phyloP scores from a whole-genome alignment of 1,284 basidiomycete species.

The Schizopora paradoxa region DNA sequence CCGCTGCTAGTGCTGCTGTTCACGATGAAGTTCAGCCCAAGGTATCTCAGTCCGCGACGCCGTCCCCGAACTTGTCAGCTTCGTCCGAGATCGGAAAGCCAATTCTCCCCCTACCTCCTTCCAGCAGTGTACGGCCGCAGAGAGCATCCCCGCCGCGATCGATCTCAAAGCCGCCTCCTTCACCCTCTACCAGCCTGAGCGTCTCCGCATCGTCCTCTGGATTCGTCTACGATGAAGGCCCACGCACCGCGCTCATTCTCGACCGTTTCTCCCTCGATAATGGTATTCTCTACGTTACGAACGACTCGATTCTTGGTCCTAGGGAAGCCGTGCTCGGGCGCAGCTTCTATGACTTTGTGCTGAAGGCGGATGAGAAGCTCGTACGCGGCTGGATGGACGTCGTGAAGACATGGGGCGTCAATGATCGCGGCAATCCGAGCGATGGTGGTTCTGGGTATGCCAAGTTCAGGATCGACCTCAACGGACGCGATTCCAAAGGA shows the following conservation, averaged over 20 bases:
- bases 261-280: slow-evolving; percentile 64
- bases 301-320: slow-evolving; percentile 57
- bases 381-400: slow-evolving; percentile 67
- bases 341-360: slow-evolving; percentile 71
- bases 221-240: no score
- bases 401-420: slow-evolving; percentile 74
- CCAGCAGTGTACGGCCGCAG: slow-evolving; percentile 11
- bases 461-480: slow-evolving; percentile 49
- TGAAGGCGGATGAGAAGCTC: slow-evolving; percentile 50
- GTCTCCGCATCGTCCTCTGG: slow-evolving; percentile 47
- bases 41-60: slow-evolving; percentile 10
- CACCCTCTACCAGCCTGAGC: slow-evolving; percentile 50
- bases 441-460: slow-evolving; percentile 78
- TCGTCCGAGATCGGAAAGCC: slow-evolving; percentile 12
- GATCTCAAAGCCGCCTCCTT: slow-evolving; percentile 23
- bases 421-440: slow-evolving; percentile 71
- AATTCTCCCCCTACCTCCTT: slow-evolving; percentile 12
- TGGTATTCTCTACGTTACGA: slow-evolving; percentile 62
- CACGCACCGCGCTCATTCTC: slow-evolving; percentile 69
- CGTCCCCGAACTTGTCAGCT: slow-evolving; percentile 14
- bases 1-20: slow-evolving; percentile 17
- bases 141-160: slow-evolving; percentile 30
- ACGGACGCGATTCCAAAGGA: slow-evolving; percentile 57
- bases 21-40: slow-evolving; percentile 1
- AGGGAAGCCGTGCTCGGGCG: slow-evolving; percentile 52